phyloP scores from a whole-genome alignment of 805 yeast species.

The Blastobotrys mokoenaii region DNA sequence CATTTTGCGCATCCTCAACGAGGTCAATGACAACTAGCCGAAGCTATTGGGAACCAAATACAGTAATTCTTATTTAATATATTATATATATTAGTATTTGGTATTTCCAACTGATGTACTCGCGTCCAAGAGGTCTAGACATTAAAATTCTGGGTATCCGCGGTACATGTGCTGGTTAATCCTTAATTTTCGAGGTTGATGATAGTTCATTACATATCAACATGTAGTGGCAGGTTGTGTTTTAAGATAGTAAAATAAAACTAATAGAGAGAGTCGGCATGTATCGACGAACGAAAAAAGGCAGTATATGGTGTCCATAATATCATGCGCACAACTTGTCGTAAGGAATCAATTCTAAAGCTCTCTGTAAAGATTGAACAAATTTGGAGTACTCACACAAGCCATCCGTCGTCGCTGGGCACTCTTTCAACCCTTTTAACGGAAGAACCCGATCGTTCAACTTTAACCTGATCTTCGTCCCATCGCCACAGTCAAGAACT shows the following conservation, averaged over 20 bases:
- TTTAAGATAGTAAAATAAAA: no score
- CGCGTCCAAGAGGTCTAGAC: no score
- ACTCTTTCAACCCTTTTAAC: constrained; percentile 25
- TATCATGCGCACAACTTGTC: constrained; percentile 12
- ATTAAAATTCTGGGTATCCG: no score
- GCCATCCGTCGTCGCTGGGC: constrained; percentile 27
- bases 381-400: constrained; percentile 26
- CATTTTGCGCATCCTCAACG: constrained; percentile 54
- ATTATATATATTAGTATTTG: no score
- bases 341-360: constrained; percentile 9
- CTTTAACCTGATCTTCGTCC: constrained; percentile 25
- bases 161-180: no score
- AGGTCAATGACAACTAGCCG: constrained; percentile 14
- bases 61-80: not conserved
- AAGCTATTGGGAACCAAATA: not conserved
- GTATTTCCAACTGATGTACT: no score
- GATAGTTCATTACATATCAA: no score
- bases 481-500: constrained; percentile 28
- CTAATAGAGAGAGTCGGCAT: no score
- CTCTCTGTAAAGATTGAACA: constrained; percentile 7
- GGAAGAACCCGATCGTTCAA: constrained; percentile 34
- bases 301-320: no score
- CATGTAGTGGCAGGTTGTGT: no score
- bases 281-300: no score
- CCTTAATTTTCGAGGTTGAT: no score